Conservation (phyloP, 331 rosid genomes). For the Spiraea crenata region DNA sequence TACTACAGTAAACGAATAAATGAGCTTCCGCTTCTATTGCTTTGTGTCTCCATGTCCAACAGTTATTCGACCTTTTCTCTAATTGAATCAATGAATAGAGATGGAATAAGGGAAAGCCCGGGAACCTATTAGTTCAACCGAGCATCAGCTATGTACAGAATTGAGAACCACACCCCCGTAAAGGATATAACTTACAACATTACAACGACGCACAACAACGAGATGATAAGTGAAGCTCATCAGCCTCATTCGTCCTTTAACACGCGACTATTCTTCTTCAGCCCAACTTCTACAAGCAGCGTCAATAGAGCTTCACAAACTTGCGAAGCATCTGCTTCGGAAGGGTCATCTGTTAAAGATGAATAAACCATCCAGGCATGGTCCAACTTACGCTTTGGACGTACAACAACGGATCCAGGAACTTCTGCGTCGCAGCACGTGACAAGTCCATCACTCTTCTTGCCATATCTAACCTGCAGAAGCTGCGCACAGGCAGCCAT, state of each 20-base stretch:
- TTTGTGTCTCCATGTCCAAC: not conserved
- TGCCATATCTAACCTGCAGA: conserved; percentile 74
- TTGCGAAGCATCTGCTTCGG: conserved; percentile 85
- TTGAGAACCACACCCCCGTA: not conserved
- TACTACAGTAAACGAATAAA: not conserved
- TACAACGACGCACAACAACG: not conserved
- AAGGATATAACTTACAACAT: not conserved
- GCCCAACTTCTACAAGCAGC: conserved; percentile 74
- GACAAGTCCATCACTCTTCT: conserved; percentile 95
- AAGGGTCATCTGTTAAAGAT: conserved; percentile 51
- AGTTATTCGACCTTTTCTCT: not conserved
- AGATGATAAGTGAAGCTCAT: not conserved
- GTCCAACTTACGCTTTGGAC: conserved; percentile 76
- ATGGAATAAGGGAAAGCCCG: not conserved
- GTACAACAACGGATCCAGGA: conserved; percentile 87
- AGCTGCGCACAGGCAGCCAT: conserved; percentile 98
- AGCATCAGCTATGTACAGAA: not conserved
- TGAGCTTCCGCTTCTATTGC: not conserved
- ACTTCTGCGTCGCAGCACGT: conserved; percentile 92
- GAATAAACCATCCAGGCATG: conserved; percentile 99
- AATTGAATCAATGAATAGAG: not conserved
- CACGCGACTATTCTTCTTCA: conserved; percentile 45
- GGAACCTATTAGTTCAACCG: not conserved
- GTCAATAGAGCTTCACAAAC: conserved; percentile 96
- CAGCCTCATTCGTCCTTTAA: conserved; percentile 61